phyloP scores from a whole-genome alignment of 2,329 filamentous ascomycete species.

The Epichloe sibirici region DNA sequence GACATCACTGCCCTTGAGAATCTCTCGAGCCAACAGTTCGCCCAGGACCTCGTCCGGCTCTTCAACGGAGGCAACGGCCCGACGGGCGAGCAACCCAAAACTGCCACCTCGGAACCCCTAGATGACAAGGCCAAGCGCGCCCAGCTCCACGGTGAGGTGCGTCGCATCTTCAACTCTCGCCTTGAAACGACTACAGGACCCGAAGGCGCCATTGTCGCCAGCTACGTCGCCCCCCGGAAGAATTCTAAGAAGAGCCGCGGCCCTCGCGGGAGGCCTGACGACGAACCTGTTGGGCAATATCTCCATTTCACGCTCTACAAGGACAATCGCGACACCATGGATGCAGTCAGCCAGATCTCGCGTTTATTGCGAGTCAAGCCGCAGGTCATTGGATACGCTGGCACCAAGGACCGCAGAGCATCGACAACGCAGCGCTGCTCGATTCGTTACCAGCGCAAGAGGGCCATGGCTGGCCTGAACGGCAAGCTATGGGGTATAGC shows the following conservation, averaged over 20 bases:
- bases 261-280: conserved; percentile 14
- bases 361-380: conserved; percentile 62
- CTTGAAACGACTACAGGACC: conserved; percentile 61
- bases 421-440: conserved; percentile 77
- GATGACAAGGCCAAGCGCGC: conserved; percentile 34
- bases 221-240: conserved; percentile 41
- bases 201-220: conserved; percentile 50
- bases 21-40: conserved; percentile 27
- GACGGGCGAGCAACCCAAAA: conserved; percentile 16
- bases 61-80: conserved; percentile 24
- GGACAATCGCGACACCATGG: conserved; percentile 95
- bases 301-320: conserved; percentile 90
- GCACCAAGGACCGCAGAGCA: conserved; percentile 82
- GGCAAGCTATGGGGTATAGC: conserved; percentile 47
- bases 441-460: conserved; percentile 35
- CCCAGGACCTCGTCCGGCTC: conserved; percentile 28
- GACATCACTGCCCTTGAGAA: conserved; percentile 24
- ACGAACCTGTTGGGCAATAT: conserved; percentile 51
- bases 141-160: conserved; percentile 48
- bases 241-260: conserved; percentile 18
- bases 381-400: conserved; percentile 63
- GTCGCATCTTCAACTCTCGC: conserved; percentile 65
- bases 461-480: conserved; percentile 55
- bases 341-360: conserved; percentile 66
- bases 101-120: conserved; percentile 27